A percentile compares a stretch with the other conserved stretches of the same genome.
phyloP scores from a whole-genome alignment of 1,284 basidiomycete genomes.

The Peniophora sp. region DNA sequence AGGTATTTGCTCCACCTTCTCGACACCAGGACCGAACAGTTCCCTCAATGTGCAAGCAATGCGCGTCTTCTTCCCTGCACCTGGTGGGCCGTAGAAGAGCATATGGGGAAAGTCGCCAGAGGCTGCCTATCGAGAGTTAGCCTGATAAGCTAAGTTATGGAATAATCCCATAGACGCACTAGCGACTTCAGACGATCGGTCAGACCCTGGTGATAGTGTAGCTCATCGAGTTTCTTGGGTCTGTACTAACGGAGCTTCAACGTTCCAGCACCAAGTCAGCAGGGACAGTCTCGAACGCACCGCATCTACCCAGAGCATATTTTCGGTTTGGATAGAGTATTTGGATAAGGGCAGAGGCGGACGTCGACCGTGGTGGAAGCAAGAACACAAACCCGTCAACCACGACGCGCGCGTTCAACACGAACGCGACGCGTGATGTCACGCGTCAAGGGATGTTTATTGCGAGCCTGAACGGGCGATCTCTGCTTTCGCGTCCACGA shows the following conservation, averaged over 20 bases:
- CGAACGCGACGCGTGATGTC: too few species aligned
- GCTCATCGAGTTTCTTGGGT: constrained; percentile 76
- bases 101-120: constrained; percentile 97
- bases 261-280: background rate
- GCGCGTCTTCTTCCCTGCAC: constrained; percentile 97
- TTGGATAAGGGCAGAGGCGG: too few species aligned
- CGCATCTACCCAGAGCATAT: constrained; percentile 88
- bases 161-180: constrained; percentile 31
- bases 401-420: too few species aligned
- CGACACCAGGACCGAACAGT: constrained; percentile 87
- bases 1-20: constrained; percentile 64
- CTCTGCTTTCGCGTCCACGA: too few species aligned
- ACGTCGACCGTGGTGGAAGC: constrained; percentile 4
- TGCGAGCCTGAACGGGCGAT: too few species aligned
- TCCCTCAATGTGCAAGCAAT: constrained; percentile 86
- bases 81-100: constrained; percentile 96
- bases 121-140: constrained; percentile 43
- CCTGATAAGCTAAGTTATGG: background rate
- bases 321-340: background rate
- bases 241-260: constrained; percentile 54
- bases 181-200: constrained; percentile 78
- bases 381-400: too few species aligned
- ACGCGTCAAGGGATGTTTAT: too few species aligned
- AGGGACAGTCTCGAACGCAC: constrained; percentile 28
- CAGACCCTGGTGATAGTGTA: constrained; percentile 85